Evolutionary conservation across 306 rosid species (phyloP), one percentile per base, ranked within the genome.

Genomic region (Prinsepia uniflora): DNA sequence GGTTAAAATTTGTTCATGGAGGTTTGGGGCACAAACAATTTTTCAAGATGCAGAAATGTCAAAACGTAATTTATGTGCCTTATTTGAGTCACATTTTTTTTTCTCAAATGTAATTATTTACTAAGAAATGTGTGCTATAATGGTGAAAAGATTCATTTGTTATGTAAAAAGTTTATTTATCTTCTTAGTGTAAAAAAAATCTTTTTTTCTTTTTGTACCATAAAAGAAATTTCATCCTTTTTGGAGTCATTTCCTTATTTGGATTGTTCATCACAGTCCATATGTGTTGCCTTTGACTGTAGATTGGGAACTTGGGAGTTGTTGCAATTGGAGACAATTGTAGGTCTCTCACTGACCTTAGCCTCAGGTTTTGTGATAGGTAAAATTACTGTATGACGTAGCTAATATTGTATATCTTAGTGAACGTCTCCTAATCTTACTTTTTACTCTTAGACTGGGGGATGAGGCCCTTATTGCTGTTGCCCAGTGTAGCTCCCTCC

Each of bases 301-400:
- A 94, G 99, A 82, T 91, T 70, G 97, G 97, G 55, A 87, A 77
- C 88, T 84, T 62, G 78, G 99, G 97, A 76, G 81, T 91, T 20
- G 65, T 80, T 72, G 92, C 99, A 74, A 67, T 94, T 78, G 99
- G 99, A 9, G 81, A 89, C 84, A 71, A 85, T 55, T 94, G 97
- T 65, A 86, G 79, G 82, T 83, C 75, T 46, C 92, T 91, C 48
- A 89, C 83, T 36, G 91, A 89, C 79, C 95, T 94, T 54, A 94
- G 96, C 89, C 91, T 94, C 72, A 85, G 84, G 44, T 94, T 89
- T 75, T 94, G 99, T 80, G 97, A 94, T 62, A 89, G 97, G 99
- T 94, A 83, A 81, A 64, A 69, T 58, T 58, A 58, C 18, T 58
- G 6, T 5, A 41, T 63, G 62, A 53, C 60, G 12, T 75, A 5